Evolutionary conservation across 106 monocot genomes (phyloP), one percentile per base, ranked within the genome.

Genomic region (Acanthochlamys bracteata): DNA sequence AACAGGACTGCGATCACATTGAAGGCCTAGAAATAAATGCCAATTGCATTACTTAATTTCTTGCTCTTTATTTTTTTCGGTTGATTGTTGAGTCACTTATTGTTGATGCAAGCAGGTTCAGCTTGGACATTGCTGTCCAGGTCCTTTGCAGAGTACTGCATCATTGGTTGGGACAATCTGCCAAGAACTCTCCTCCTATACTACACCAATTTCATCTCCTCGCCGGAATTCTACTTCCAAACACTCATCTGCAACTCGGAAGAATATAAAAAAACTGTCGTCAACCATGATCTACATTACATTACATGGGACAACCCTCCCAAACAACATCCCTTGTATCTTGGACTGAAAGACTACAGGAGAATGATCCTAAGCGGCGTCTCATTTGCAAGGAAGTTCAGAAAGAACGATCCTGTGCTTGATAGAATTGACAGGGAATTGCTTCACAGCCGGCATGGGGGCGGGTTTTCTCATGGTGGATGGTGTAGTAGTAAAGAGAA

Each of bases 101-200:
- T n/a, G 19, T 19, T 54, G 7, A 16, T 58, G 22, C 22, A 58
- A 58, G 20, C 83, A 93, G 93, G 93, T 33, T 93, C 93, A 39
- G 93, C 93, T 39, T 93, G 93, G 93, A 77, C 83, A 39, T 45
- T 86, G 17, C 57, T 93, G 20, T 93, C 93, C 16, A 78, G 93
- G 53, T 69, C 83, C 14, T 93, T 93, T 57, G 71, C 83, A 17
- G 89, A 93, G 57, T 93, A 93, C 76, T 73, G 73, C 55, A 64
- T 86, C 10, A 2, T 81, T 6, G 89, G 89, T 22, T 93, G 80
- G 78, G 89, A 93, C 66, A 93, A 89, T 56, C 83, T 93, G 2
- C 93, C 93, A 27, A 85, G 93, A 68, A 86, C 79, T n/a, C 89
- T 89, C 63, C 89, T 93, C 7, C 78, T 93, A 63, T 93, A 89